These are phyloP conservation scores for Westerdykella ornata DNA, from an alignment of 2,329 filamentous ascomycete species.

Conservation along the genomic window DNA sequence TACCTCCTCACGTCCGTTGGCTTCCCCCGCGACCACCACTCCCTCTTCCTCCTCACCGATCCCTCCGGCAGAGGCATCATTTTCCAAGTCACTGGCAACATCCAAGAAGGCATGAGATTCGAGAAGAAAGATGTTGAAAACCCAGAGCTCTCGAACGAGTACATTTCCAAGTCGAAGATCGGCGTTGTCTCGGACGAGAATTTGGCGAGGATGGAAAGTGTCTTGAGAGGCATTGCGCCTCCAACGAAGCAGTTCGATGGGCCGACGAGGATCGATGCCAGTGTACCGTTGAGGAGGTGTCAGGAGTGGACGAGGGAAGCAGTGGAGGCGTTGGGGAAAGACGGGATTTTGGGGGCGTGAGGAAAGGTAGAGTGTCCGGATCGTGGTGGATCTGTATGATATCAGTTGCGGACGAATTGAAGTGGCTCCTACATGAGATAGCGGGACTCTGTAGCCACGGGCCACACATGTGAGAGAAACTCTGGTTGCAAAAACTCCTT, in stretches of 20 bases:
- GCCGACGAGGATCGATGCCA: slow-evolving; percentile 18
- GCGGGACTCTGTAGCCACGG: too few relatives aligned
- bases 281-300: slow-evolving; percentile 19
- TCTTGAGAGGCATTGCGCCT: slow-evolving; percentile 16
- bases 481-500: too few relatives aligned
- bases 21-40: slow-evolving; percentile 4
- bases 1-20: background rate
- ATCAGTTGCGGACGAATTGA: too few relatives aligned
- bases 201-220: slow-evolving; percentile 12
- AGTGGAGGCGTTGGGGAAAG: slow-evolving; percentile 5
- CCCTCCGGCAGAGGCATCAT: slow-evolving; percentile 8
- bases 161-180: slow-evolving; percentile 9
- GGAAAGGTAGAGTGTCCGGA: too few relatives aligned
- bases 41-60: slow-evolving; percentile 3
- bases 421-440: too few relatives aligned
- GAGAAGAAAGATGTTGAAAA: slow-evolving; percentile 10
- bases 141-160: slow-evolving; percentile 14
- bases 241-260: slow-evolving; percentile 31
- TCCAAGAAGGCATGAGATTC: slow-evolving; percentile 27
- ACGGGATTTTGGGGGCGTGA: slow-evolving; percentile 3
- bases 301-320: slow-evolving; percentile 30
- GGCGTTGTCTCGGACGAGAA: slow-evolving; percentile 14
- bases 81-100: slow-evolving; percentile 29
- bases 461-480: too few relatives aligned
- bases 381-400: too few relatives aligned